Base-by-base conservation (phyloP, 2,329 filamentous ascomycete genomes). In the Coniochaeta hoffmannii region DNA sequence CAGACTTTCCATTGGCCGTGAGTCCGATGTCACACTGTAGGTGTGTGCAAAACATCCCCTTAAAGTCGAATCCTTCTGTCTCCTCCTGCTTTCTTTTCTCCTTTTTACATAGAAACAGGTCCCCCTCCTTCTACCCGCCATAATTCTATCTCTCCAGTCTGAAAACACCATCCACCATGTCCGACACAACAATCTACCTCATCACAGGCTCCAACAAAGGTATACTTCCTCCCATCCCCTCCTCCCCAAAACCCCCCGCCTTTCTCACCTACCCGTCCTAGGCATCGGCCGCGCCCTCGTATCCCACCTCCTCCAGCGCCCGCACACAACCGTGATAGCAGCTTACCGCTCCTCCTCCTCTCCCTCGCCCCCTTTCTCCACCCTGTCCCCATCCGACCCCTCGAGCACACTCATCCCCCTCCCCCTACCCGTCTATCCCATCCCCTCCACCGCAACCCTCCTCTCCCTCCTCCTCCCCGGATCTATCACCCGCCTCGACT, bases 321-420 rank as follows among this genome's bases (percentile, higher is more conserved):
- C 65, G 5, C 15, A 59, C 53, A 63, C 60, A 14, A 64, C 59
- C 53, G 63, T 68, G 46, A 51, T 69, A 50, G 63, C 63, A 34
- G 60, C 61, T n/a, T 56, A 63, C 17, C 63, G 65, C 57, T 41
- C 57, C 24, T 60, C 61, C 3, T 15, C 59, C 31, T 44, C 60
- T 28, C 41, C 41, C 10, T 14, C 30, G 5, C 41, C 22, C 31
- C 41, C 56, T 15, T 53, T 58, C 11, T 52, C 56, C 12, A 95
- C 90, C 22, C 88, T 90, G 64, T 76, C 95, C 22, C 89, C 96
- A 70, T 66, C 53, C 30, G 55, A 59, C 17, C 17, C 57, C 4
- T 50, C 51, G 19, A 62, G 58, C 55, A 53, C 26, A 8, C 54
- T 65, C 6, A 41, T 64, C 28, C 46, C 61, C 14, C 14, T 64